Conservation (phyloP, 257 asterid genomes). For the Ballota nigra region DNA sequence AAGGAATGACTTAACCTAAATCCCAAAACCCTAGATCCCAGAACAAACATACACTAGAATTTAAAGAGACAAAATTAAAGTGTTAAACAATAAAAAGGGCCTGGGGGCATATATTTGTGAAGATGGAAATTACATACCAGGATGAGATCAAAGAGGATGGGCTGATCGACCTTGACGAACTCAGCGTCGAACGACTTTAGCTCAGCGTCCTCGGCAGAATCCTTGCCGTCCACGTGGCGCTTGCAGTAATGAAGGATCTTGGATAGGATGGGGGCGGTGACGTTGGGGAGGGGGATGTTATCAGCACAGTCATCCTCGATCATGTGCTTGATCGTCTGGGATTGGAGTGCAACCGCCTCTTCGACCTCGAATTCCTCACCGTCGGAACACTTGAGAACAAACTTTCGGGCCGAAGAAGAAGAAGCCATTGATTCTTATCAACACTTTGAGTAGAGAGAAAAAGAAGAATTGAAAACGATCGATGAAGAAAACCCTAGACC, state of each 20-base stretch:
- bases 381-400: not conserved
- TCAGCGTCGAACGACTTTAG: slow-evolving; percentile 40
- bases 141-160: slow-evolving; percentile 47
- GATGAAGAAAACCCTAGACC: no score
- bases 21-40: no score
- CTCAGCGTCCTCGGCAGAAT: slow-evolving; percentile 26
- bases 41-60: no score
- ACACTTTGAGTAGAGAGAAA: no score
- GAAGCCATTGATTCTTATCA: no score
- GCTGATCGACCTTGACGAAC: slow-evolving; percentile 51
- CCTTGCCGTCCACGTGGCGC: slow-evolving; percentile 4
- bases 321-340: not conserved
- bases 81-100: no score
- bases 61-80: no score
- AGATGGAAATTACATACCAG: slow-evolving; percentile 34
- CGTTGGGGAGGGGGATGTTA: not conserved
- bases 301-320: not conserved
- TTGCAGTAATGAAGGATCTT: not conserved
- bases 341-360: not conserved
- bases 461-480: no score
- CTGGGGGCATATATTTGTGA: no score
- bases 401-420: no score
- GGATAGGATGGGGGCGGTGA: not conserved
- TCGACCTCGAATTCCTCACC: not conserved
- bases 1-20: no score